Conservation (phyloP, 73 alveolate genomes). For the Tetrahymena borealis region DNA sequence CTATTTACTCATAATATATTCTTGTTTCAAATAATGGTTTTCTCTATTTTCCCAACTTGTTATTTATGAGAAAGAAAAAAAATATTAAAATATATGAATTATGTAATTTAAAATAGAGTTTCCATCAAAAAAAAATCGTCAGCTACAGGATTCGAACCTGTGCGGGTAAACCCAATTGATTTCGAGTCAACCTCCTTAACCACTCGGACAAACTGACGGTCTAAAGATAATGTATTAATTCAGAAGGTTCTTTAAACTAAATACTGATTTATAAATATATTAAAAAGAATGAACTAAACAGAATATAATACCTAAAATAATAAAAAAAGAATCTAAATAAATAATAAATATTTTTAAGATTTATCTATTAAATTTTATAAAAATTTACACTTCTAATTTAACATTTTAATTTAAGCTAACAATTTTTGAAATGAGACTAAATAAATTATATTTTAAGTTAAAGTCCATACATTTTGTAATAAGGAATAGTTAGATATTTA, state of each 20-base stretch:
- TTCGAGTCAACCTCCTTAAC: constrained; percentile 50
- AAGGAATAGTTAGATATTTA: too few species aligned
- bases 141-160: constrained; percentile 49
- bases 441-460: too few species aligned
- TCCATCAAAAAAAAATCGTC: constrained; percentile 4
- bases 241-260: not conserved
- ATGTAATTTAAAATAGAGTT: too few species aligned
- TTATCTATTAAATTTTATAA: too few species aligned
- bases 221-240: not conserved
- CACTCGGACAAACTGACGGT: constrained; percentile 47
- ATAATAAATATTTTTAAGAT: too few species aligned
- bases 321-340: too few species aligned
- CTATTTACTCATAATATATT: not conserved
- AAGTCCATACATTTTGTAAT: too few species aligned
- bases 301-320: too few species aligned
- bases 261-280: not conserved
- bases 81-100: not conserved
- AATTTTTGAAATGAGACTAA: too few species aligned
- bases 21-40: not conserved
- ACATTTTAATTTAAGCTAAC: too few species aligned
- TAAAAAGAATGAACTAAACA: not conserved
- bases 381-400: too few species aligned
- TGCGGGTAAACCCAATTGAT: constrained; percentile 50
- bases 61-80: not conserved
- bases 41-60: not conserved